phyloP scores from a whole-genome alignment of 768 basidiomycete species.

The Tephrocybe sp. region DNA sequence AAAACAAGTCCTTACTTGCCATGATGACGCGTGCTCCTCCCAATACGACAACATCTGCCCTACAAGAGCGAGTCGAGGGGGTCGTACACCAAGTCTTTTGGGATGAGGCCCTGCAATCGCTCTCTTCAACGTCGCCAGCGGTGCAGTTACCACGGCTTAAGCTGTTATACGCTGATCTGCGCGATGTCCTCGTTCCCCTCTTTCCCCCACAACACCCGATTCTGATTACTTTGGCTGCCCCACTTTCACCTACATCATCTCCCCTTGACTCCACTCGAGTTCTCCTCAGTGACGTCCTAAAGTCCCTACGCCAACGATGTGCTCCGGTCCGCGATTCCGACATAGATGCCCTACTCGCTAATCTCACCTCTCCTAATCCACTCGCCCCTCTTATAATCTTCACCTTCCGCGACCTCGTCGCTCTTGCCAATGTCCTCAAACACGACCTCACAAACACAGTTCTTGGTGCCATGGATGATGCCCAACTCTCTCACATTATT shows the following conservation, averaged over 20 bases:
- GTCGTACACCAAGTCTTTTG: slow-evolving; percentile 70
- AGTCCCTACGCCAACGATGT: slow-evolving; percentile 54
- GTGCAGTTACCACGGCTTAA: slow-evolving; percentile 59
- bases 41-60: slow-evolving; percentile 4
- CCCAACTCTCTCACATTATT: slow-evolving; percentile 49
- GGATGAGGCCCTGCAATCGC: slow-evolving; percentile 57
- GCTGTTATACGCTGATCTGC: slow-evolving; percentile 52
- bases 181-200: slow-evolving; percentile 48
- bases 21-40: slow-evolving; percentile 36
- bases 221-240: slow-evolving; percentile 50
- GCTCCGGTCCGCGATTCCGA: slow-evolving; percentile 61
- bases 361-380: slow-evolving; percentile 18
- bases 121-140: slow-evolving; percentile 58
- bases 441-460: slow-evolving; percentile 64
- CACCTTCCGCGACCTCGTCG: slow-evolving; percentile 44
- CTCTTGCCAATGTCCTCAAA: slow-evolving; percentile 62
- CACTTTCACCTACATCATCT: slow-evolving; percentile 64
- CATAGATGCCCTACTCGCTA: slow-evolving; percentile 41
- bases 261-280: slow-evolving; percentile 57
- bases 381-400: slow-evolving; percentile 50
- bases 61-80: slow-evolving; percentile 43
- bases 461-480: slow-evolving; percentile 64
- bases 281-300: slow-evolving; percentile 53
- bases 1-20: slow-evolving; percentile 70
- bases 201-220: slow-evolving; percentile 54